phyloP scores from a whole-genome alignment of 441 rosid species.

The Adansonia rubrostipa region DNA sequence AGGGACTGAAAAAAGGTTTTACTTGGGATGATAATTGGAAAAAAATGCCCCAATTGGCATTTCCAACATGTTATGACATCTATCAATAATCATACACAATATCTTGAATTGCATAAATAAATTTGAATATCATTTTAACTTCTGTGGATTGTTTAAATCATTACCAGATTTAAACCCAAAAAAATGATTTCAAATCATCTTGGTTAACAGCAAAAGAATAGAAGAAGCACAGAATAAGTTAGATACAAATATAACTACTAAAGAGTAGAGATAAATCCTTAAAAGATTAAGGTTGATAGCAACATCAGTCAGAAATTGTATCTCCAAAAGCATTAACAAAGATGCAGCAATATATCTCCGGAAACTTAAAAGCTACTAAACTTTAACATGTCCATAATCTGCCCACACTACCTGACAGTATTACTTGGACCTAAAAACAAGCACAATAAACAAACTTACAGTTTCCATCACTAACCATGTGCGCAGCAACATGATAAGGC shows the following conservation, averaged over 20 bases:
- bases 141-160: too few species aligned
- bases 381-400: not conserved
- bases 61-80: too few species aligned
- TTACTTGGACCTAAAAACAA: not conserved
- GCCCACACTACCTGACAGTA: not conserved
- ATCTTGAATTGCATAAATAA: not conserved
- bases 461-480: not conserved
- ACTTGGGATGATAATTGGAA: too few species aligned
- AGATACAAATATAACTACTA: not conserved
- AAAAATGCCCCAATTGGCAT: too few species aligned
- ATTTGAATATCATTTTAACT: not conserved
- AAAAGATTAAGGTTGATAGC: not conserved
- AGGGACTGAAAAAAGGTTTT: too few species aligned
- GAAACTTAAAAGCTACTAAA: not conserved
- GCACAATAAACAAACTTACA: slow-evolving; percentile 12
- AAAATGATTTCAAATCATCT: not conserved
- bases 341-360: not conserved
- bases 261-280: not conserved
- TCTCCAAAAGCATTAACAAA: slow-evolving; percentile 11
- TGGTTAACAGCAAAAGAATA: not conserved
- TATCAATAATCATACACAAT: too few species aligned
- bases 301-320: slow-evolving; percentile 5
- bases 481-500: slow-evolving; percentile 1
- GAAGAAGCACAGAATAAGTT: not conserved
- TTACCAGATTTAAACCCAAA: too few species aligned